A percentile compares a stretch with the other conserved stretches of the same genome.
phyloP scores from a whole-genome alignment of 345 rosid genomes.

The Moringa oleifera region DNA sequence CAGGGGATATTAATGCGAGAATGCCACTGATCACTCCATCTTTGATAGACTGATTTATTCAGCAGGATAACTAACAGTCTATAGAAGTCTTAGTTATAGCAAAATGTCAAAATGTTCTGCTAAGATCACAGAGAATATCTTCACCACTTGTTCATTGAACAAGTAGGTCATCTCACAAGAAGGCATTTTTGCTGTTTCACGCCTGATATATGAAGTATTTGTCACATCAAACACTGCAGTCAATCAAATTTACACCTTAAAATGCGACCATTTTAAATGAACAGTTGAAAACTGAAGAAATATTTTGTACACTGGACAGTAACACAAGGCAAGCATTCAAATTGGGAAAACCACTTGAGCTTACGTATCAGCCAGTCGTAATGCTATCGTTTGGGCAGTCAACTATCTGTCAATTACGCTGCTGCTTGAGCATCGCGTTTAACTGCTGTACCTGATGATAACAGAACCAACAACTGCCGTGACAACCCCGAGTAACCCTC shows the following conservation, averaged over 20 bases:
- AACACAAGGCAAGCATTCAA: conserved; percentile 9
- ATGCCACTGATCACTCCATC: too few relatives aligned
- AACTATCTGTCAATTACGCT: not conserved
- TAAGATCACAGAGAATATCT: too few relatives aligned
- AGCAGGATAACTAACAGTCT: too few relatives aligned
- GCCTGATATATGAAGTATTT: not conserved
- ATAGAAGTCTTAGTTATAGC: too few relatives aligned
- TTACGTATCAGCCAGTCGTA: conserved; percentile 3
- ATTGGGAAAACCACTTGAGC: not conserved
- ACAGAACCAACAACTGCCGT: conserved; percentile 57
- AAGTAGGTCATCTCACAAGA: not conserved
- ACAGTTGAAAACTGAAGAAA: not conserved
- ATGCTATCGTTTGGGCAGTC: not conserved
- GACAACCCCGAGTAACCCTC: conserved; percentile 60
- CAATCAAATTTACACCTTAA: conserved; percentile 14
- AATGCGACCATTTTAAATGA: not conserved
- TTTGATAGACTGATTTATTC: too few relatives aligned
- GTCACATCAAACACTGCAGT: conserved; percentile 11
- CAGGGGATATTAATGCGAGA: too few relatives aligned
- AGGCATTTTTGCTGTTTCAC: not conserved
- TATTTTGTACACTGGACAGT: not conserved
- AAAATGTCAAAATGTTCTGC: too few relatives aligned
- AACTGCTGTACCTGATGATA: conserved; percentile 27
- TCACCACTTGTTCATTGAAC: too few relatives aligned
- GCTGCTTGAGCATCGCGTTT: conserved; percentile 14